Evolutionary conservation across 352 stramenopile genomes (phyloP), one percentile per base, ranked within the genome.

Genomic region (Globisporangium abappressorium): DNA sequence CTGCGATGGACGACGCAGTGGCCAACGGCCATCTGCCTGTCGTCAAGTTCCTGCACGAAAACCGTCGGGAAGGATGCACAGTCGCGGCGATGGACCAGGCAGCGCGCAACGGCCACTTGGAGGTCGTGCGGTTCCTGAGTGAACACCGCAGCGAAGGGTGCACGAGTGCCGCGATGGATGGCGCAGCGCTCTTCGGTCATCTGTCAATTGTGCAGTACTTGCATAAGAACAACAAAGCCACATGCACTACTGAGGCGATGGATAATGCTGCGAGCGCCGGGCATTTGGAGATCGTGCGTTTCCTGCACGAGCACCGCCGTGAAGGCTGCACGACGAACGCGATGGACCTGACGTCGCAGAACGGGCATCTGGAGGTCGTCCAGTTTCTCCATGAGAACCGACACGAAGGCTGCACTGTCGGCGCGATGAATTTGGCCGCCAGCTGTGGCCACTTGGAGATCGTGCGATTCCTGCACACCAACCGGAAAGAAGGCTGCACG

Each of bases 281-380:
- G 8, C 47, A 68, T 20, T 22, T 68, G 36, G 62, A 64, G n/a
- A 68, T 68, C 30, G 54, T 68, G 15, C n/a, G n/a, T 6, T 68
- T 68, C 26, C 20, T 68, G 12, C 62, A 68, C 54, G 12, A 49
- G 18, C 51, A 68, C 11, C 30, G 62, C 6, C 3, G 6, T 1
- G 62, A 68, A 64, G 62, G 62, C 33, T 68, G 54, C 28, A 68
- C 62, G 22, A 68, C 36, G 26, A 30, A 54, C 36, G 62, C 54
- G 5, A 68, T 68, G 51, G 54, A 68, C 30, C 33, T 46, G 3
- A 28, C 62, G 1, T 22, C 30, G n/a, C 34, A 49, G 36, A 68
- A 68, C 38, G 62, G 62, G 0, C 54, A 64, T n/a, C 22, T 70
- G 3, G 38, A 28, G 0, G 26, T 65, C 20, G 26, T 70, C 26